These are phyloP conservation scores for Plectranthus barbatus DNA, from an alignment of 257 asterid genomes.

Conservation along the genomic window DNA sequence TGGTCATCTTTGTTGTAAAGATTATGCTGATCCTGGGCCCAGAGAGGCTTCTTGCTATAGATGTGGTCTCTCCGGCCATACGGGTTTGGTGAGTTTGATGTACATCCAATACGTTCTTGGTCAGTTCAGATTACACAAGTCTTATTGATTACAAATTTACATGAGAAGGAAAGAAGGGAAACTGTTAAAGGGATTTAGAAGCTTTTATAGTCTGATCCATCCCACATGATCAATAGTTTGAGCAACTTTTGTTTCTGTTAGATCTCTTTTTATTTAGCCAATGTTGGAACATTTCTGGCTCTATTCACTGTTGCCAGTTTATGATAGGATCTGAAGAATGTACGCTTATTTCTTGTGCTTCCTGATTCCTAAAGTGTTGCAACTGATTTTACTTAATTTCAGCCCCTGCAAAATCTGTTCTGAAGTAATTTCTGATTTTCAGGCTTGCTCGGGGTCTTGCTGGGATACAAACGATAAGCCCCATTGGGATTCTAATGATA, in stretches of 20 bases:
- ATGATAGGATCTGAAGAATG: neutral
- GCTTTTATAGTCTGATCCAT: neutral
- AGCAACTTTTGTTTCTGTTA: neutral
- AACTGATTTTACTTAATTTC: neutral
- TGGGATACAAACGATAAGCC: slow-evolving; percentile 32
- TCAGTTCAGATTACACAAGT: neutral
- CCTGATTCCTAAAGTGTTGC: neutral
- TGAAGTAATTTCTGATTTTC: slow-evolving; percentile 18
- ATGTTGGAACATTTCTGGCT: neutral
- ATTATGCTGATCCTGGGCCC: slow-evolving; percentile 41
- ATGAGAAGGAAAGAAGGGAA: neutral
- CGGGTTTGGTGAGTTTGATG: slow-evolving; percentile 71
- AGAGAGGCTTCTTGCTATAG: slow-evolving; percentile 65
- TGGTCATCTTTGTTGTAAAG: slow-evolving; percentile 88
- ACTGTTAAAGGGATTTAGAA: neutral
- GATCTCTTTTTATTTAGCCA: neutral
- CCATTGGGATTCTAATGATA: slow-evolving; percentile 28
- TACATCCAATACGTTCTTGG: neutral
- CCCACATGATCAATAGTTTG: neutral
- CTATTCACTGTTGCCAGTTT: neutral
- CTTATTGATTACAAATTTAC: neutral
- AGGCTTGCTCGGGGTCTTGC: slow-evolving; percentile 49
- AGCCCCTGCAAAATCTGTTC: neutral
- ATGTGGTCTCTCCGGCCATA: slow-evolving; percentile 89
- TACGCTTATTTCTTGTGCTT: neutral